Evolutionary conservation across 2,329 filamentous ascomycete species (phyloP), one percentile per base, ranked within the genome.

Genomic region (Daldinia sp.): DNA sequence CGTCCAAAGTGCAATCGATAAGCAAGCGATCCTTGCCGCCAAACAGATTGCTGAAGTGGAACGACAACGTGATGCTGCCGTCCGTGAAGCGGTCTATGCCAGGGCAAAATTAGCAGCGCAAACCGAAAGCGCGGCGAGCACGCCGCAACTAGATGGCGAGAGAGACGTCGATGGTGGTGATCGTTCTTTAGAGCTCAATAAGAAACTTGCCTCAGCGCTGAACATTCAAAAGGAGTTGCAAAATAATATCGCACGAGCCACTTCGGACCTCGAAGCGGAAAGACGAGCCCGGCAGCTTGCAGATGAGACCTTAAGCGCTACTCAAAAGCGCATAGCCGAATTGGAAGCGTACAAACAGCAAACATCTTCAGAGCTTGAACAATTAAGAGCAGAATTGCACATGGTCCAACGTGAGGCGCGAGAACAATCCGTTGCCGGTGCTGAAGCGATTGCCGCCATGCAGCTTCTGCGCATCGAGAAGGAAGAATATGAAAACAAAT

Each of bases 41-140:
- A 94, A 92, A 79, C 90, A 95, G 69, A 94, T 99, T 69, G 94
- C 95, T 1, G 94, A 98, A 78, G 92, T 97, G 1, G 96, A 99
- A 78, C 94, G 93, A 78, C 96, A 99, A 82, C 88, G 97, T 57
- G 96, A 99, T 80, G 90, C 92, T 44, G 96, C 96, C n/a, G 90
- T 99, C 60, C 92, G 91, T 74, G 97, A 99, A 81, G 96, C 96
- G 0, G 92, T 96, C 0, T 98, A 98, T 80, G 93, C 94, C 37
- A 97, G 97, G 78, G 94, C 97, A 2, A 98, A 93, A 78, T 84
- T 98, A 58, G 94, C 94, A 33, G 94, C 94, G 6, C 91, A 94
- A 70, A 75, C 80, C 41, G 86, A 89, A 62, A 93, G 91, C 73
- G 86, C 89, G 58, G 84, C 84, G 46, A 86, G 85, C 75, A 86